phyloP scores from a whole-genome alignment of 1,139 yeast species.

The Kluyveromyces sp. region DNA sequence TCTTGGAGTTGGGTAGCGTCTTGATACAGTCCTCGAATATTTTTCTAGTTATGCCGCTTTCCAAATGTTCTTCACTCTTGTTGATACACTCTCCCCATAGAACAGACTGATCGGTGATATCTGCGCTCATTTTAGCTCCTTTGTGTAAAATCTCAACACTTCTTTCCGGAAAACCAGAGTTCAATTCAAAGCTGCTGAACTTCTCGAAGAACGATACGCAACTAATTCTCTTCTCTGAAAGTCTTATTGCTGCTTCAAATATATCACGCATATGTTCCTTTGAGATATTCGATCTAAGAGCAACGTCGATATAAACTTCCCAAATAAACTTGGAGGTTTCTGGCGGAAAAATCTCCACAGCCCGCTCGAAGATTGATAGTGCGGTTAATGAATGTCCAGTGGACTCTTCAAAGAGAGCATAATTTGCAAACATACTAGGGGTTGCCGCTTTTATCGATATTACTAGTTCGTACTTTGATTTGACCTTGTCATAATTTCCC shows the following conservation, averaged over 20 bases:
- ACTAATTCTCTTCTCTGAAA: conserved; percentile 42
- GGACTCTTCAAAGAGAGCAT: conserved; percentile 55
- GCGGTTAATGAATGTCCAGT: conserved; percentile 44
- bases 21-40: conserved; percentile 26
- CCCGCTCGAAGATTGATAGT: conserved; percentile 61
- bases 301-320: conserved; percentile 57
- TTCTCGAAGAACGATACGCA: conserved; percentile 44
- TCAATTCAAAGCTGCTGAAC: conserved; percentile 59
- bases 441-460: conserved; percentile 63
- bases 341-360: conserved; percentile 53
- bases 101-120: conserved; percentile 13
- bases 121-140: conserved; percentile 30
- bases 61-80: conserved; percentile 15
- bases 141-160: conserved; percentile 40
- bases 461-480: conserved; percentile 51
- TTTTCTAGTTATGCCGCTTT: conserved; percentile 16
- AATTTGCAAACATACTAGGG: conserved; percentile 58
- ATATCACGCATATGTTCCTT: conserved; percentile 63
- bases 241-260: conserved; percentile 56
- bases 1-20: conserved; percentile 21
- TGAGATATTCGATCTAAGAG: conserved; percentile 36
- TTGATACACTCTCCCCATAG: conserved; percentile 23
- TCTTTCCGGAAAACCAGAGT: conserved; percentile 39
- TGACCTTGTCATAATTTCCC: conserved; percentile 32
- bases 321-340: conserved; percentile 66